A percentile compares a stretch with the other conserved stretches of the same genome.
Evolutionary conservation across 2,329 filamentous ascomycete species (phyloP).

Genomic region (Ophiostoma perfectum): DNA sequence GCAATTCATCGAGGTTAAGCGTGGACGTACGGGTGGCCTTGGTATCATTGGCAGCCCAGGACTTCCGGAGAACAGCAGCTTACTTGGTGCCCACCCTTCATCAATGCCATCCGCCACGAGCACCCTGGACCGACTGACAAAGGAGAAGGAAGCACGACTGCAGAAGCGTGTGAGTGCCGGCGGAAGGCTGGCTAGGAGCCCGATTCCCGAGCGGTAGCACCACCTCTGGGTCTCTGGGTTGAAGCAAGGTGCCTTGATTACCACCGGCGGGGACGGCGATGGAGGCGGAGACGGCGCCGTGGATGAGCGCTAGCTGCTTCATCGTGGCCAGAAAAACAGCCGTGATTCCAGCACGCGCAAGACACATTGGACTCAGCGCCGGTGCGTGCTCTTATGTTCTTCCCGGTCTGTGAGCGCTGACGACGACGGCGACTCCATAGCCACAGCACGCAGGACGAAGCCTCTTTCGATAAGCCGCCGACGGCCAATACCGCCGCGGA

Average conservation of each 20-base stretch:
- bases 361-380: neutral
- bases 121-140: slow-evolving; percentile 44
- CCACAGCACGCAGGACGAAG: neutral
- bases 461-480: neutral
- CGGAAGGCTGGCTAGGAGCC: slow-evolving; percentile 62
- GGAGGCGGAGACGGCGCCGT: slow-evolving; percentile 12
- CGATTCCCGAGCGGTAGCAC: slow-evolving; percentile 57
- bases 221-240: slow-evolving; percentile 19
- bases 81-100: slow-evolving; percentile 22
- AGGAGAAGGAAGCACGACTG: slow-evolving; percentile 62
- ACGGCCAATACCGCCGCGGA: neutral
- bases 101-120: slow-evolving; percentile 52
- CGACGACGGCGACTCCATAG: neutral
- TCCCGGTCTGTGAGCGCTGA: neutral
- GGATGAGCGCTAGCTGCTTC: slow-evolving; percentile 10
- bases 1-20: slow-evolving; percentile 77
- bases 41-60: slow-evolving; percentile 1
- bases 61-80: neutral
- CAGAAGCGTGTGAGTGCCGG: slow-evolving; percentile 77
- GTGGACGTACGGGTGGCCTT: slow-evolving; percentile 38
- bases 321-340: neutral
- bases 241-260: slow-evolving; percentile 8
- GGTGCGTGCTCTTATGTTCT: neutral
- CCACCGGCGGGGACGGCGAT: neutral
- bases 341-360: neutral